Evolutionary conservation across 192 early-diverging fungal species (phyloP).

Genomic region (Entomortierella lignicola): DNA sequence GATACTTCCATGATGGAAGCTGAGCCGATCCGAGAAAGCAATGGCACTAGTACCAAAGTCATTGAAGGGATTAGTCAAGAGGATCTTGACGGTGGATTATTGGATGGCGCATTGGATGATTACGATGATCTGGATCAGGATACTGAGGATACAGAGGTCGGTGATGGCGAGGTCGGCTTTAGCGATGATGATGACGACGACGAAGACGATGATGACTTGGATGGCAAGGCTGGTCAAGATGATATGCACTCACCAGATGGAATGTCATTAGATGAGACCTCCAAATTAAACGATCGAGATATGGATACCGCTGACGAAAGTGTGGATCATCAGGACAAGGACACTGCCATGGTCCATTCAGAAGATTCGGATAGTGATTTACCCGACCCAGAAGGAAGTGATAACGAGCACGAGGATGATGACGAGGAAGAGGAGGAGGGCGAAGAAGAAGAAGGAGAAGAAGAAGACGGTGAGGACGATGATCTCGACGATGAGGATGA

Average conservation of each 20-base stretch:
- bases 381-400: slow-evolving; percentile 38
- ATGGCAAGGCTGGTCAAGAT: slow-evolving; percentile 12
- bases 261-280: slow-evolving; percentile 1
- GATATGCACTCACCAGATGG: slow-evolving; percentile 7
- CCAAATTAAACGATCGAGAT: slow-evolving; percentile 26
- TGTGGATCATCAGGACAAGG: slow-evolving; percentile 7
- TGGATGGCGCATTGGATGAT: slow-evolving; percentile 51
- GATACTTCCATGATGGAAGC: slow-evolving; percentile 18
- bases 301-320: slow-evolving; percentile 16
- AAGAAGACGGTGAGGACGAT: slow-evolving; percentile 18
- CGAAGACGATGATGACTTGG: slow-evolving; percentile 18
- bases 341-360: slow-evolving; percentile 3
- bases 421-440: slow-evolving; percentile 28
- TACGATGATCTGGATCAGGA: slow-evolving; percentile 52
- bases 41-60: slow-evolving; percentile 3
- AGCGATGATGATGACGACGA: slow-evolving; percentile 44
- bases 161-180: slow-evolving; percentile 38
- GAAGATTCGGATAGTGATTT: slow-evolving; percentile 52
- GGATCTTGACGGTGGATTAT: slow-evolving; percentile 47
- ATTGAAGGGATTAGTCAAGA: slow-evolving; percentile 34
- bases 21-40: background rate
- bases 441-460: slow-evolving; percentile 24
- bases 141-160: slow-evolving; percentile 51
- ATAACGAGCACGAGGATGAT: slow-evolving; percentile 36
- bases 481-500: slow-evolving; percentile 19